phyloP scores from a whole-genome alignment of 83 land plant genomes.

The Picea abies region DNA sequence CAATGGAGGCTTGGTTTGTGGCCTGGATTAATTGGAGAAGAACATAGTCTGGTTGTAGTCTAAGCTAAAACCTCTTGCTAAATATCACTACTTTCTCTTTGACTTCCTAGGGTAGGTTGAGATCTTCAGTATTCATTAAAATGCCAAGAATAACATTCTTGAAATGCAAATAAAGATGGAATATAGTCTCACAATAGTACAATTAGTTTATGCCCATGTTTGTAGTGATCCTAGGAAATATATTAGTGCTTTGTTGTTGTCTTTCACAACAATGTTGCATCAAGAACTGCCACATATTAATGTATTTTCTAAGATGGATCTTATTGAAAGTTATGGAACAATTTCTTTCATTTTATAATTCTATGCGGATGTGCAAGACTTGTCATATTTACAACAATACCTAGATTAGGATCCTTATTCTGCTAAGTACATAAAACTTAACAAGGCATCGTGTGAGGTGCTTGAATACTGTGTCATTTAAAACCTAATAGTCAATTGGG shows the following conservation, averaged over 20 bases:
- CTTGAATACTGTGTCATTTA: slow-evolving; percentile 57
- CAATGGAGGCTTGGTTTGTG: too few relatives aligned
- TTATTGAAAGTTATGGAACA: slow-evolving; percentile 90
- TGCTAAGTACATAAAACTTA: slow-evolving; percentile 91
- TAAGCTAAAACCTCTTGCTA: too few relatives aligned
- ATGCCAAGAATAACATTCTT: slow-evolving; percentile 78
- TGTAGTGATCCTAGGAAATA: slow-evolving; percentile 98
- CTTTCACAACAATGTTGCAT: slow-evolving; percentile 76
- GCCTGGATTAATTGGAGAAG: too few relatives aligned
- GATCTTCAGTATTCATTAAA: slow-evolving; percentile 87
- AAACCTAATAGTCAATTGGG: too few relatives aligned
- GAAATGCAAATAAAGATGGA: slow-evolving; percentile 82
- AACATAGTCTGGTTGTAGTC: too few relatives aligned
- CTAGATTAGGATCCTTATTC: slow-evolving; percentile 88
- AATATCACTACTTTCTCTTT: slow-evolving; percentile 90
- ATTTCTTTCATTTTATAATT: slow-evolving; percentile 92
- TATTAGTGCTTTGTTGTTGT: slow-evolving; percentile 78
- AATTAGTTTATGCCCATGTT: slow-evolving; percentile 93
- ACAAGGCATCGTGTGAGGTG: slow-evolving; percentile 89
- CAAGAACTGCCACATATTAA: slow-evolving; percentile 94
- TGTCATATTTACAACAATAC: slow-evolving; percentile 75
- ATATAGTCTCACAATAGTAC: slow-evolving; percentile 85
- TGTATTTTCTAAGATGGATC: slow-evolving; percentile 96
- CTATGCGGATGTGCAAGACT: slow-evolving; percentile 95
- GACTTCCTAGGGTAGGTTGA: slow-evolving; percentile 99